Conservation (phyloP, 1,139 yeast species). For the Taiozyma sp. region DNA sequence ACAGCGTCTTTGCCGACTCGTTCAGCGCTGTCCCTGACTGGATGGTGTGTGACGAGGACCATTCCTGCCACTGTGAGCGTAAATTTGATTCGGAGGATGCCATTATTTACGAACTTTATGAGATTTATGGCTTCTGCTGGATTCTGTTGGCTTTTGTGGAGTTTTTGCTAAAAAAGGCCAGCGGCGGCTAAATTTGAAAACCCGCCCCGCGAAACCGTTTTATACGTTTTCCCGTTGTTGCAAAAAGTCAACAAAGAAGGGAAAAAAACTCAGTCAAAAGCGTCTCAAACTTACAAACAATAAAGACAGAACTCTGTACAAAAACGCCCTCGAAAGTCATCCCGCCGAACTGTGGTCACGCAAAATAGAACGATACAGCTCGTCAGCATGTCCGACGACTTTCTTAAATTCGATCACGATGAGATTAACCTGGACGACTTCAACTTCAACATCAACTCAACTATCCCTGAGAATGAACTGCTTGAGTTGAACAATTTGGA, state of each 20-base stretch:
- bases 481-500: conserved; percentile 15
- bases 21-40: conserved; percentile 25
- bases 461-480: conserved; percentile 25
- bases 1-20: conserved; percentile 32
- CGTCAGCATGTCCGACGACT: conserved; percentile 21
- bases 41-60: conserved; percentile 29
- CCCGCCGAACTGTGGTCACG: not conserved
- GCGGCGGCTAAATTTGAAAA: not conserved
- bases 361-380: not conserved
- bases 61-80: conserved; percentile 34
- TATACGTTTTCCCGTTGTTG: not conserved
- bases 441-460: conserved; percentile 19
- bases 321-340: not conserved
- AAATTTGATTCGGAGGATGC: conserved; percentile 15
- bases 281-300: not conserved
- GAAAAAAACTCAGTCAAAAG: not conserved
- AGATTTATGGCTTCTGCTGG: not conserved
- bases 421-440: conserved; percentile 21
- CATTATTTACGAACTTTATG: not conserved
- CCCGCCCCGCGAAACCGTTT: not conserved
- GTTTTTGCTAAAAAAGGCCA: not conserved
- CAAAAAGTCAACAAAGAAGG: not conserved
- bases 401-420: conserved; percentile 16
- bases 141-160: not conserved
- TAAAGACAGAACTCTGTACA: not conserved